These are phyloP conservation scores for Lipomyces sp. DNA, from an alignment of 805 yeast species.

Conservation along the genomic window DNA sequence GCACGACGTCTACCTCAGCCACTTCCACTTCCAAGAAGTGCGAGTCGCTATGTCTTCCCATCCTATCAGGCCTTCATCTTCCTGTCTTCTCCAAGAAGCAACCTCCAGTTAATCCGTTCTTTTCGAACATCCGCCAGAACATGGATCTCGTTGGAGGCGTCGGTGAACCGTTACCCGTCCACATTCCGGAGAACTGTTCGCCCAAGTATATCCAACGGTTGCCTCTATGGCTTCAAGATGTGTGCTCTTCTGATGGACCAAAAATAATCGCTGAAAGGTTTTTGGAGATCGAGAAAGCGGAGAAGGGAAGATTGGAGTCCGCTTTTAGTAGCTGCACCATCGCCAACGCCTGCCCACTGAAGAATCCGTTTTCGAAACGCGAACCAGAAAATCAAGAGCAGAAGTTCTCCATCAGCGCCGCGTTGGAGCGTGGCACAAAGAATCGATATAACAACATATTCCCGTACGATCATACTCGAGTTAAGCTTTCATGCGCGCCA, in stretches of 20 bases:
- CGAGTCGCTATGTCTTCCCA: conserved; percentile 33
- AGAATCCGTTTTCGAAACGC: not conserved
- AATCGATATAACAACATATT: conserved; percentile 88
- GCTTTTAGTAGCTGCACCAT: conserved; percentile 43
- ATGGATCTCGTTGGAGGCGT: conserved; percentile 41
- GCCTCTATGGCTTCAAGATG: conserved; percentile 60
- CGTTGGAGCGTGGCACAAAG: conserved; percentile 79
- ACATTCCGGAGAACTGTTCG: conserved; percentile 36
- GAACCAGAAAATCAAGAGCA: not conserved
- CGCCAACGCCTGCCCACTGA: conserved; percentile 2
- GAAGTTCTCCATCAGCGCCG: conserved; percentile 49
- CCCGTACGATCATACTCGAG: conserved; percentile 85
- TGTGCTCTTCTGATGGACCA: conserved; percentile 49
- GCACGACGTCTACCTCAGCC: not conserved
- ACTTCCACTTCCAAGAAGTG: conserved; percentile 1
- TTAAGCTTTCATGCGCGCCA: conserved; percentile 51
- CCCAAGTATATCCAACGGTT: conserved; percentile 41
- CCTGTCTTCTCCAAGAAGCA: conserved; percentile 36
- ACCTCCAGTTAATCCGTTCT: conserved; percentile 41
- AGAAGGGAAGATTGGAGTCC: conserved; percentile 65
- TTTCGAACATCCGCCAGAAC: conserved; percentile 41
- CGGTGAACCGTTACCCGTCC: conserved; percentile 41
- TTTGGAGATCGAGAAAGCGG: conserved; percentile 68
- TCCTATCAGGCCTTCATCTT: conserved; percentile 41
- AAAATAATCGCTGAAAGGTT: conserved; percentile 58